A percentile compares a stretch with the other conserved stretches of the same genome.
These are phyloP conservation scores for Bauhinia variegata DNA, from an alignment of 306 rosid species.

Conservation along the genomic window DNA sequence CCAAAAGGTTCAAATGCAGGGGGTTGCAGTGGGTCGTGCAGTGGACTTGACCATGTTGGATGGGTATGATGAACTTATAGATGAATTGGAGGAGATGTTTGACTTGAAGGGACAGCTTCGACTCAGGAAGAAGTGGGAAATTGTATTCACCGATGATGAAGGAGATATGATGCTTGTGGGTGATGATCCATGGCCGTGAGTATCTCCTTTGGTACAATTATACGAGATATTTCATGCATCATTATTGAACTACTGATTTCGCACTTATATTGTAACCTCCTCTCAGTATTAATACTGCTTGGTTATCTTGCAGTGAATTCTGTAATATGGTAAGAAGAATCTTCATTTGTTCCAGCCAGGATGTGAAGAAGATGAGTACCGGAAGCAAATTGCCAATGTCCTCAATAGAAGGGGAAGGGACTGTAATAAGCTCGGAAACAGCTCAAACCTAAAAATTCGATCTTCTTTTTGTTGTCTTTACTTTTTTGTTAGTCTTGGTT, in stretches of 20 bases:
- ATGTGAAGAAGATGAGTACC: conserved; percentile 72
- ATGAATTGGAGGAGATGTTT: conserved; percentile 82
- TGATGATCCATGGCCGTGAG: conserved; percentile 93
- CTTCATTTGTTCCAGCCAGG: conserved; percentile 77
- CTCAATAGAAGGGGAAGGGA: conserved; percentile 72
- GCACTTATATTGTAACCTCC: no score
- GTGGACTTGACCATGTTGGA: conserved; percentile 82
- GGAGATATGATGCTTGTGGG: conserved; percentile 94
- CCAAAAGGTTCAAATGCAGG: conserved; percentile 94
- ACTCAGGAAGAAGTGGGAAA: conserved; percentile 68
- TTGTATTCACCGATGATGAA: conserved; percentile 87
- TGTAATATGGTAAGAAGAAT: conserved; percentile 87
- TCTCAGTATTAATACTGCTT: background rate
- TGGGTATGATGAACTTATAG: conserved; percentile 80
- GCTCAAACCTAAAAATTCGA: conserved; percentile 56
- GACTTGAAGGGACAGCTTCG: conserved; percentile 83
- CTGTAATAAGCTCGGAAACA: conserved; percentile 60
- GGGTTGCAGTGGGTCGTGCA: conserved; percentile 92
- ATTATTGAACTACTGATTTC: background rate
- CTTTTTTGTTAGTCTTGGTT: no score
- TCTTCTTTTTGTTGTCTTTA: conserved; percentile 19
- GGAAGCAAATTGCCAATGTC: conserved; percentile 62
- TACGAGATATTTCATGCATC: conserved; percentile 1
- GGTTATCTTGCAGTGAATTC: conserved; percentile 69
- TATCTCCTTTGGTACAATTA: conserved; percentile 33